Evolutionary conservation across 2,329 filamentous ascomycete species (phyloP), one percentile per base, ranked within the genome.

Genomic region (Microcyclospora tardicrescens): DNA sequence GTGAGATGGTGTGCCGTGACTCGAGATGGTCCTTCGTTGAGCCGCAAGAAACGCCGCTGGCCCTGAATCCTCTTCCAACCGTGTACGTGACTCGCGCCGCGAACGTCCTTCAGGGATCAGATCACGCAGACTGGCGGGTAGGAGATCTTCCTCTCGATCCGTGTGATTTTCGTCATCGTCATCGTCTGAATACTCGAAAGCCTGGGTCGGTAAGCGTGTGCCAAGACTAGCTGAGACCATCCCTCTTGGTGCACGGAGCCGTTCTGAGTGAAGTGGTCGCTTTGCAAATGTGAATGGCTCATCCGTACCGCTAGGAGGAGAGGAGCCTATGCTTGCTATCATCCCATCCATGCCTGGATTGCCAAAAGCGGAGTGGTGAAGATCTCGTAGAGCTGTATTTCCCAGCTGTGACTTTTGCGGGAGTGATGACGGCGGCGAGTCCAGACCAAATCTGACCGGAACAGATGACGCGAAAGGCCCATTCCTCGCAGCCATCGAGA

Each of bases 391-490:
- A n/a, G 56, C 52, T 11, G 50, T 52, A 33, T 54, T 60, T 30
- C 54, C 54, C 16, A 58, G 49, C 33, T 54, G 55, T 4, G 53
- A 45, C 33, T 64, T 62, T 6, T 68, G 77, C 31, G 85, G 70
- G 40, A 63, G 61, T 1, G 66, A 69, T 1, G 84, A 86, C 1
- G 80, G 75, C 2, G 85, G 81, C 5, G 86, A 86, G 37, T 94
- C 87, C 48, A 95, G 68, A 11, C 84, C 84, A 53, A 96, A 95
- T 52, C 89, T 84, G 37, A 85, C 84, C 9, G 91, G 91, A 10
- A 96, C 83, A 0, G 89, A 96, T 0, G 87, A 84, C 6, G 89
- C 87, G 61, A 93, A 86, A 0, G 87, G 85, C 0, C 84, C 91
- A 58, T 87, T 86, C 43, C 85, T 77, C 13, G 89, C 87, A 45